A percentile compares a stretch with the other conserved stretches of the same genome.
Conservation (phyloP, 306 rosid genomes). For the Trifolium subterraneum region DNA sequence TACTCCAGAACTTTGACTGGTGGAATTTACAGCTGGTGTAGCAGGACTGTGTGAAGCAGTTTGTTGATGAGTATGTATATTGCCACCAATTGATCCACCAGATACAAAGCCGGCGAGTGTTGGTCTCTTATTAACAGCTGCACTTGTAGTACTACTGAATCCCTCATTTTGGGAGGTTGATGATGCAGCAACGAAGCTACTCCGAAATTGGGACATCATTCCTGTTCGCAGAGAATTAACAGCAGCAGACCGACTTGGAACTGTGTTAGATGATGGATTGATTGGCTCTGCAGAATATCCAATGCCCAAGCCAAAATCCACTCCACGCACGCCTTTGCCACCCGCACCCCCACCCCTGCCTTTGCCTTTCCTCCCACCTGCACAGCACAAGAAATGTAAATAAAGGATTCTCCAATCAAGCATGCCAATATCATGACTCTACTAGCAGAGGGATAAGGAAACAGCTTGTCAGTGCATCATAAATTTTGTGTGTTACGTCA, state of each 20-base stretch:
- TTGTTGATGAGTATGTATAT: slow-evolving; percentile 45
- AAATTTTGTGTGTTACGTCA: slow-evolving; percentile 19
- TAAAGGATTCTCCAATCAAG: slow-evolving; percentile 15
- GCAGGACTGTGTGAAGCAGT: slow-evolving; percentile 51
- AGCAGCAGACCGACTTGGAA: slow-evolving; percentile 71
- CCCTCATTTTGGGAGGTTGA: slow-evolving; percentile 63
- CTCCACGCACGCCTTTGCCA: slow-evolving; percentile 94
- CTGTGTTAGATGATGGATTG: slow-evolving; percentile 54
- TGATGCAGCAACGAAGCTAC: slow-evolving; percentile 83
- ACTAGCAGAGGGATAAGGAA: not conserved
- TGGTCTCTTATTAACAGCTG: slow-evolving; percentile 62
- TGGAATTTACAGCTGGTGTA: slow-evolving; percentile 48
- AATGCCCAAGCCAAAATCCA: slow-evolving; percentile 94
- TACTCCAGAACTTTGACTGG: slow-evolving; percentile 54
- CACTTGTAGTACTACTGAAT: slow-evolving; percentile 49
- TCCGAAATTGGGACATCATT: slow-evolving; percentile 86
- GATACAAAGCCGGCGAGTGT: slow-evolving; percentile 85
- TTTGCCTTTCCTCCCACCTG: slow-evolving; percentile 87
- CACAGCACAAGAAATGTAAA: slow-evolving; percentile 33
- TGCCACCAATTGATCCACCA: slow-evolving; percentile 91
- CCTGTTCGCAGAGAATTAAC: slow-evolving; percentile 88
- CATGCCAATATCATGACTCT: not conserved
- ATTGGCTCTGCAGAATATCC: slow-evolving; percentile 78
- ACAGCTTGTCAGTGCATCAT: slow-evolving; percentile 9
- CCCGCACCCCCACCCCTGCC: slow-evolving; percentile 69